Evolutionary conservation across 2,329 filamentous ascomycete genomes (phyloP).

Genomic region (Neofusicoccum sp.): DNA sequence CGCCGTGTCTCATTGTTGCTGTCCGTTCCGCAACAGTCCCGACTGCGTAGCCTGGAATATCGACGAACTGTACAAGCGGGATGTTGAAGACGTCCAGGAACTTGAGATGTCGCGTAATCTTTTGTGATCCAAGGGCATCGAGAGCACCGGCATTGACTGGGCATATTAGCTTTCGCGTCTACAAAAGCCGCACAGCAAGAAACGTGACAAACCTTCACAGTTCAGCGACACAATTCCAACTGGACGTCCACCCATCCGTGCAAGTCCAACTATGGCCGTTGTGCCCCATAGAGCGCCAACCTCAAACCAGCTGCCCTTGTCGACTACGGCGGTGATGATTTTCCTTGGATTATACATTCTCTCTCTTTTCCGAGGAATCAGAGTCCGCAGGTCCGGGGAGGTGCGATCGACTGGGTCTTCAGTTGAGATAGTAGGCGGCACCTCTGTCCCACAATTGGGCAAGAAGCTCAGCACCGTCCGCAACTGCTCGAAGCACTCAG

Average conservation of each 20-base stretch:
- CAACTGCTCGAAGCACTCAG: slow-evolving; percentile 64
- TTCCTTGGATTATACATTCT: slow-evolving; percentile 63
- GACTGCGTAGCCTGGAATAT: slow-evolving; percentile 64
- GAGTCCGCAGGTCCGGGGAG: slow-evolving; percentile 54
- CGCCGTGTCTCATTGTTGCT: slow-evolving; percentile 66
- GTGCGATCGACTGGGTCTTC: slow-evolving; percentile 55
- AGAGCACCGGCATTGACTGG: slow-evolving; percentile 61
- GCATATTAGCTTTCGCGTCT: background rate
- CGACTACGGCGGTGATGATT: slow-evolving; percentile 61
- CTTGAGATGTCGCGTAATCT: slow-evolving; percentile 62
- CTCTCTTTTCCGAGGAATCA: slow-evolving; percentile 60
- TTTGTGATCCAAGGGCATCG: slow-evolving; percentile 63
- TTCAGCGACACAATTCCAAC: slow-evolving; percentile 64
- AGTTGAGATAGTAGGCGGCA: slow-evolving; percentile 52
- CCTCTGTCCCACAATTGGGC: slow-evolving; percentile 58
- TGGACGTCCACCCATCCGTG: slow-evolving; percentile 58
- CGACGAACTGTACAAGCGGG: slow-evolving; percentile 65
- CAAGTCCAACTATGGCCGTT: slow-evolving; percentile 63
- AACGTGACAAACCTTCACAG: slow-evolving; percentile 49
- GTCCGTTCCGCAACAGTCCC: slow-evolving; percentile 64
- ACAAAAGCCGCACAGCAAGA: background rate
- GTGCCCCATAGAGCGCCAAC: slow-evolving; percentile 66
- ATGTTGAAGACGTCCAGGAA: slow-evolving; percentile 68
- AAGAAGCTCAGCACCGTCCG: slow-evolving; percentile 60
- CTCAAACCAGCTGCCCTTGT: slow-evolving; percentile 62